Evolutionary conservation across 2,329 filamentous ascomycete species (phyloP), one percentile per base, ranked within the genome.

Genomic region (Lojkania enalia): DNA sequence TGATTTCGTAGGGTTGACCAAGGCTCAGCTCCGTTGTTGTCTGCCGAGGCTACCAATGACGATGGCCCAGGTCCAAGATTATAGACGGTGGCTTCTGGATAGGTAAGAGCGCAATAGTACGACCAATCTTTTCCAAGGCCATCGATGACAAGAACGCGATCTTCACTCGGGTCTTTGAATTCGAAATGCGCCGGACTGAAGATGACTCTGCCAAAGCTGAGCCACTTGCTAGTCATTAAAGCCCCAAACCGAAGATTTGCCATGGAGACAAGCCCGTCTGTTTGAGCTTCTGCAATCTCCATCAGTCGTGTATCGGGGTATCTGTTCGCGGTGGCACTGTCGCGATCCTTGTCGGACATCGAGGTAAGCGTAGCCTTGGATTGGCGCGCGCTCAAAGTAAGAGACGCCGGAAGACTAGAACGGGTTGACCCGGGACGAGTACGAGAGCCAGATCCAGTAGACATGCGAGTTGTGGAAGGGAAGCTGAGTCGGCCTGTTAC

Each of bases 71-170:
- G 62, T 3, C 71, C 71, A 18, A 92, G 76, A 61, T 91, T 90
- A 73, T 88, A 92, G 51, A 94, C 86, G 2, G 82, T 85, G 0
- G 85, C 85, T 0, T 77, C 77, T 0, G 86, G 85, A 53, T 92
- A 92, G 1, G 87, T 90, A 61, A 91, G 83, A 5, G 88, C 87
- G 15, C 87, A 87, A 57, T 90, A 92, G 66, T 89, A 91, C 0
- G 88, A 91, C 88, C 88, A 94, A 62, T 94, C 88, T 60, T 90
- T 91, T n/a, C 88, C 88, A 20, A 94, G 82, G 4, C 88, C 88
- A 70, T 94, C 88, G 44, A 94, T 79, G 14, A 94, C 85, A 3
- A 94, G 77, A 19, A 94, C 82, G 74, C 85, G 42, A 72, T 80
- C 72, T 77, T 86, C 70, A 67, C 63, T 76, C 0, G 77, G 72